Evolutionary conservation across 768 basidiomycete genomes (phyloP).

Genomic region (Leccinum truebloodii): DNA sequence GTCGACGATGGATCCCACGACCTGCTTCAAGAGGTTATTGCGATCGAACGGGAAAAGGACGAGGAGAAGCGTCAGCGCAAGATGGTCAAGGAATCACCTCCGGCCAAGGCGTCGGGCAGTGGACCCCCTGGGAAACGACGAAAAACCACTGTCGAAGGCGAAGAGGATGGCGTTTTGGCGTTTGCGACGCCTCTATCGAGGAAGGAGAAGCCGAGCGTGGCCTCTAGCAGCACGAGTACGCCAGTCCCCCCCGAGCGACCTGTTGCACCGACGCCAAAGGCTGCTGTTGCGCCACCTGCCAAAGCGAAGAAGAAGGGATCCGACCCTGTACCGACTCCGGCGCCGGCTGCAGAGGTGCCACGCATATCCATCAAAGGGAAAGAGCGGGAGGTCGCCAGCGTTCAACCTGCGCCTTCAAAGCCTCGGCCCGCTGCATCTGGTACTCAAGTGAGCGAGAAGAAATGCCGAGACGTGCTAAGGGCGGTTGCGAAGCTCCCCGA

Average conservation of each 20-base stretch:
- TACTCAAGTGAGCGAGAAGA: slow-evolving; percentile 76
- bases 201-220: slow-evolving; percentile 41
- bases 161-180: slow-evolving; percentile 61
- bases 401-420: slow-evolving; percentile 40
- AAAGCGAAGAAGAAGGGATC: slow-evolving; percentile 46
- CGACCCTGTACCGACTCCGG: slow-evolving; percentile 25
- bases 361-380: slow-evolving; percentile 68
- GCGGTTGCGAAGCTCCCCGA: slow-evolving; percentile 62
- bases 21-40: slow-evolving; percentile 77
- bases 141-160: slow-evolving; percentile 46
- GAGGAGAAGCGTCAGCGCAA: slow-evolving; percentile 51
- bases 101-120: slow-evolving; percentile 39
- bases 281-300: slow-evolving; percentile 27
- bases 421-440: slow-evolving; percentile 38
- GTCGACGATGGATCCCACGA: slow-evolving; percentile 83
- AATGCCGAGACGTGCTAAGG: slow-evolving; percentile 73
- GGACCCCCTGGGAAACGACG: slow-evolving; percentile 57
- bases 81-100: slow-evolving; percentile 37
- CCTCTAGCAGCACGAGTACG: slow-evolving; percentile 42
- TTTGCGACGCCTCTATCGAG: slow-evolving; percentile 61
- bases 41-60: slow-evolving; percentile 69
- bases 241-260: slow-evolving; percentile 39
- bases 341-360: slow-evolving; percentile 27
- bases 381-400: slow-evolving; percentile 55
- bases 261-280: slow-evolving; percentile 26